phyloP scores from a whole-genome alignment of 345 rosid genomes.

The Bruguiera parviflora region DNA sequence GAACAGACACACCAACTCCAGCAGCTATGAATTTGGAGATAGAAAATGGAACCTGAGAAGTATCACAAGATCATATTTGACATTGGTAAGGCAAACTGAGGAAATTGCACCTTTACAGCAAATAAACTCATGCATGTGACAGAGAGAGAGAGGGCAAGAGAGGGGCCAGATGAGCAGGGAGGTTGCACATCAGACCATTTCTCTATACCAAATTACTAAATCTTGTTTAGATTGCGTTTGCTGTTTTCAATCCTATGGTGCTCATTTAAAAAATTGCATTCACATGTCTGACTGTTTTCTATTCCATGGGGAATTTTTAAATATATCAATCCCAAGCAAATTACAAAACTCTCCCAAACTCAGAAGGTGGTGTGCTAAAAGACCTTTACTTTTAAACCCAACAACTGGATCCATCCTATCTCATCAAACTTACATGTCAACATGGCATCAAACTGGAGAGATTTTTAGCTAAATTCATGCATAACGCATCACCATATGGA shows the following conservation, averaged over 20 bases:
- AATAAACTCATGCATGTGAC: background rate
- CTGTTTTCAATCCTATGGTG: background rate
- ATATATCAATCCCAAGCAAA: too few relatives aligned
- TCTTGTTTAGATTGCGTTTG: background rate
- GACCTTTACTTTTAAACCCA: too few relatives aligned
- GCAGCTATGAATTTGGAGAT: slow-evolving; percentile 74
- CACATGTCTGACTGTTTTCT: too few relatives aligned
- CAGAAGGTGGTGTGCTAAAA: too few relatives aligned
- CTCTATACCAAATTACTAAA: background rate
- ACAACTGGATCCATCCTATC: too few relatives aligned
- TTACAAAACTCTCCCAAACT: too few relatives aligned
- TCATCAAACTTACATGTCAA: too few relatives aligned
- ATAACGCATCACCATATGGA: too few relatives aligned
- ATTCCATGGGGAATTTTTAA: too few relatives aligned
- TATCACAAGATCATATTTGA: background rate
- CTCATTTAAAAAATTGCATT: too few relatives aligned
- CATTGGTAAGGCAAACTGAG: slow-evolving; percentile 6
- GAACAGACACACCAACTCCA: slow-evolving; percentile 82
- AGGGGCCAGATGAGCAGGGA: background rate
- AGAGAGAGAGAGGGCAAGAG: background rate
- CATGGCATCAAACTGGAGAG: too few relatives aligned
- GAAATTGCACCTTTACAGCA: background rate
- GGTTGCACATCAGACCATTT: background rate
- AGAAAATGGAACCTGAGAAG: slow-evolving; percentile 77
- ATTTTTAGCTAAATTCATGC: too few relatives aligned